phyloP scores from a whole-genome alignment of 345 rosid genomes.

The Rhodamnia rubescens region DNA sequence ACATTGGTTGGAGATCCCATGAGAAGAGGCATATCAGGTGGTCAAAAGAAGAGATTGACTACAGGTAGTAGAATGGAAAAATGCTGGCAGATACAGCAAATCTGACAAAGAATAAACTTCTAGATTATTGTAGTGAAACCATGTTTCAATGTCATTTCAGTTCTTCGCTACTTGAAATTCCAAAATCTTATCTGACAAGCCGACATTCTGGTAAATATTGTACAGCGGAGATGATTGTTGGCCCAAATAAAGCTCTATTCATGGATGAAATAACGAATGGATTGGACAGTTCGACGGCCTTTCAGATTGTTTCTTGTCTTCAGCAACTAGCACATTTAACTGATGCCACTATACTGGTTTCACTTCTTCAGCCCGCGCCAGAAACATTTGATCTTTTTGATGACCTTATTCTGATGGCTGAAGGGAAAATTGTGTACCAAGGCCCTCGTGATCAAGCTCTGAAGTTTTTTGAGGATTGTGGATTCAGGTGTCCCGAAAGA shows the following conservation, averaged over 20 bases:
- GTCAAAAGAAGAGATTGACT: slow-evolving; percentile 38
- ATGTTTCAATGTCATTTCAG: neutral
- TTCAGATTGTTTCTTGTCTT: slow-evolving; percentile 46
- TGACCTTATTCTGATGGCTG: slow-evolving; percentile 48
- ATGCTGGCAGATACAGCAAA: neutral
- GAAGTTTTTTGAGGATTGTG: slow-evolving; percentile 44
- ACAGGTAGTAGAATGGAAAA: slow-evolving; percentile 16
- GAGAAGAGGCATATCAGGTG: slow-evolving; percentile 45
- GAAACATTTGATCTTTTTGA: slow-evolving; percentile 56
- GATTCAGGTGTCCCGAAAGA: slow-evolving; percentile 54
- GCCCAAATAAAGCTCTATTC: slow-evolving; percentile 50
- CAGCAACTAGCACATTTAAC: slow-evolving; percentile 51
- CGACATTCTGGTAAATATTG: neutral
- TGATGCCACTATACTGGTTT: slow-evolving; percentile 41
- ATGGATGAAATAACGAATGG: slow-evolving; percentile 80
- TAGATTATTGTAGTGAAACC: neutral
- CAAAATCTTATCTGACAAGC: neutral
- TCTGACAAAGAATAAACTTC: neutral
- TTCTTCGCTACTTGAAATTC: neutral
- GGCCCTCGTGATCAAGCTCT: slow-evolving; percentile 30
- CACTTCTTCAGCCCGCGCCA: slow-evolving; percentile 66
- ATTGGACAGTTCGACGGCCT: slow-evolving; percentile 59
- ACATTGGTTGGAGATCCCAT: slow-evolving; percentile 35
- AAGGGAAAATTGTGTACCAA: slow-evolving; percentile 49
- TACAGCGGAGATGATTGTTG: slow-evolving; percentile 67